phyloP scores from a whole-genome alignment of 2,329 filamentous ascomycete genomes.

The Hirsutella rhossiliensis region DNA sequence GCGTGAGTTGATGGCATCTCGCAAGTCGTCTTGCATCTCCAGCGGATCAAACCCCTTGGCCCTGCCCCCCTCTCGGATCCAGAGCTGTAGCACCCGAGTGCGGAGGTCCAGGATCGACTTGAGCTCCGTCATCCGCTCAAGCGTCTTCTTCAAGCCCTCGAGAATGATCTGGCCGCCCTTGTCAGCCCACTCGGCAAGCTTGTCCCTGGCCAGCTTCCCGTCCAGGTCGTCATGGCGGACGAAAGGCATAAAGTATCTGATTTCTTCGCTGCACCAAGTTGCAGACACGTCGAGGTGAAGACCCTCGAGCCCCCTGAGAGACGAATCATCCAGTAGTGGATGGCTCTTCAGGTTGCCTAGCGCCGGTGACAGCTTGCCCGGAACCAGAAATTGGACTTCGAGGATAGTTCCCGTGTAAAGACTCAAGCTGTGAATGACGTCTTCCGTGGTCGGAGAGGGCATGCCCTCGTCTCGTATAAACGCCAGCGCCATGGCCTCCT shows the following conservation, averaged over 20 bases:
- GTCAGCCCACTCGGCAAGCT: conserved; percentile 52
- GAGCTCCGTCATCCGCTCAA: conserved; percentile 52
- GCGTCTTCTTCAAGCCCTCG: conserved; percentile 45
- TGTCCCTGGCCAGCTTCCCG: conserved; percentile 44
- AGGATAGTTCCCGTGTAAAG: conserved; percentile 68
- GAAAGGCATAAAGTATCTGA: conserved; percentile 77
- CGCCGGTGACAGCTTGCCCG: conserved; percentile 57
- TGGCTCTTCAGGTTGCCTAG: conserved; percentile 56
- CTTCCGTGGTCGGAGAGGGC: conserved; percentile 24
- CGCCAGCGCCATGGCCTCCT: conserved; percentile 52
- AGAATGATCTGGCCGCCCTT: conserved; percentile 47
- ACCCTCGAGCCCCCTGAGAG: conserved; percentile 53
- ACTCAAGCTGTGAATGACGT: conserved; percentile 52
- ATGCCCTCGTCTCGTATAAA: conserved; percentile 40
- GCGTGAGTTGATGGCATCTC: conserved; percentile 56
- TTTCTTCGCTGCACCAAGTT: conserved; percentile 71
- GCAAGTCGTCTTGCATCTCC: conserved; percentile 55
- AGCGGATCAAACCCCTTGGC: conserved; percentile 55
- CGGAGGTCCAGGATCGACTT: conserved; percentile 57
- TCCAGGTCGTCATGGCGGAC: conserved; percentile 70
- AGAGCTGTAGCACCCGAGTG: conserved; percentile 58
- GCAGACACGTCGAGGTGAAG: conserved; percentile 68
- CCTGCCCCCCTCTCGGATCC: conserved; percentile 58
- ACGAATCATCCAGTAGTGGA: conserved; percentile 59
- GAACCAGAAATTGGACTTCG: conserved; percentile 66